Percentiles rank a stretch among this genome's conserved stretches.
These are phyloP conservation scores for Coniochaeta prunicola DNA, from an alignment of 2,329 filamentous ascomycete species.

Conservation along the genomic window DNA sequence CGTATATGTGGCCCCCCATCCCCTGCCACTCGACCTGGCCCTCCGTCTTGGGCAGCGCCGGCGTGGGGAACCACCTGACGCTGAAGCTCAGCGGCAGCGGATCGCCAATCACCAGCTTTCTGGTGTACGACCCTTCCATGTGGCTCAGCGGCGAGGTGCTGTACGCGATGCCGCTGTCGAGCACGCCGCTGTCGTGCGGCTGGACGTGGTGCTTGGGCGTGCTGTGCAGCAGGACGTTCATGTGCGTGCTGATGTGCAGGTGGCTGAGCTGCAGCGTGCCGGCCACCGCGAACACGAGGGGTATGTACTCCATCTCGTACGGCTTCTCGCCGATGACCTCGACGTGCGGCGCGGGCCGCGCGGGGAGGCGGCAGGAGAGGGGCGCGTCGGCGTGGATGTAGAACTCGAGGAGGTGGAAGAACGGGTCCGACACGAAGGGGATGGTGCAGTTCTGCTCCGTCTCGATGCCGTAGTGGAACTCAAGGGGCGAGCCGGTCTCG, in stretches of 20 bases:
- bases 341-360: constrained; percentile 56
- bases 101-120: constrained; percentile 80
- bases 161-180: constrained; percentile 85
- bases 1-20: constrained; percentile 56
- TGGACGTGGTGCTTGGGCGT: constrained; percentile 54
- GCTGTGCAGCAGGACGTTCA: constrained; percentile 82
- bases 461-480: constrained; percentile 80
- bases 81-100: constrained; percentile 70
- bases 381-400: constrained; percentile 97
- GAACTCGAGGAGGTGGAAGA: constrained; percentile 90
- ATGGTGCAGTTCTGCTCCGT: constrained; percentile 79
- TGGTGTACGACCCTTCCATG: constrained; percentile 42
- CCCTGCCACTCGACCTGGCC: constrained; percentile 59
- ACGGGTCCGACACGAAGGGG: constrained; percentile 65
- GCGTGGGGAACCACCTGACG: constrained; percentile 80
- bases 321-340: constrained; percentile 46
- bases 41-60: constrained; percentile 60
- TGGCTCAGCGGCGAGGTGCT: constrained; percentile 66
- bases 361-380: constrained; percentile 80
- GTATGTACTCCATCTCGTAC: constrained; percentile 59
- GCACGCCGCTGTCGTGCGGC: constrained; percentile 64
- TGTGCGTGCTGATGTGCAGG: constrained; percentile 79
- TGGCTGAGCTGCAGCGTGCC: constrained; percentile 85
- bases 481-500: constrained; percentile 75
- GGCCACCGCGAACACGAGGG: constrained; percentile 79